These are phyloP conservation scores for Exophiala aquamarina DNA, from an alignment of 2,329 filamentous ascomycete genomes.

Conservation along the genomic window DNA sequence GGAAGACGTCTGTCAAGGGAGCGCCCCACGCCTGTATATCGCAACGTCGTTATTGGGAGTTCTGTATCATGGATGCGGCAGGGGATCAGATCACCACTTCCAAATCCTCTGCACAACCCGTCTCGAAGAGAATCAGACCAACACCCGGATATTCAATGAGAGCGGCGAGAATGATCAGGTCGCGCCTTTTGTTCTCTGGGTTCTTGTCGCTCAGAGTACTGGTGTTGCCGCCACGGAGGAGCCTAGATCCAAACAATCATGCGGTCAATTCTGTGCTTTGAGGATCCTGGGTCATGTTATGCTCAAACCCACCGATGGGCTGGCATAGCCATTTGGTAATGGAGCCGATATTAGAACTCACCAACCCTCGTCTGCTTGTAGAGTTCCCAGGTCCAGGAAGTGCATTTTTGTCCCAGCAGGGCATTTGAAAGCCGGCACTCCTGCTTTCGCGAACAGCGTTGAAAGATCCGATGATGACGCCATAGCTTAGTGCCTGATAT, in stretches of 20 bases:
- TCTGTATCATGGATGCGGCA: not conserved
- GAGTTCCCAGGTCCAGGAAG: conserved; percentile 45
- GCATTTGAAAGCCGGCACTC: conserved; percentile 33
- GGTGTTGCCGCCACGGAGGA: conserved; percentile 43
- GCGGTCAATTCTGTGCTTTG: not conserved
- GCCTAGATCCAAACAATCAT: conserved; percentile 19
- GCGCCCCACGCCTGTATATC: conserved; percentile 37
- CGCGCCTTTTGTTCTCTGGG: conserved; percentile 43
- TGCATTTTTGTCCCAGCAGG: conserved; percentile 50
- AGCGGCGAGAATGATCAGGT: conserved; percentile 42
- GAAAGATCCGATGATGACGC: conserved; percentile 13
- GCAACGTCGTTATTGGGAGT: not conserved
- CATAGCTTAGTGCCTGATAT: not conserved
- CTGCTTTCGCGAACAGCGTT: conserved; percentile 7
- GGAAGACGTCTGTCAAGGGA: conserved; percentile 40
- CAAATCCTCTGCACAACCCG: conserved; percentile 45
- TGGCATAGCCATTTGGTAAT: no score
- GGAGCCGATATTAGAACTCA: conserved; percentile 4
- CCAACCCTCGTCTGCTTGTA: conserved; percentile 50
- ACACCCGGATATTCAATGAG: conserved; percentile 47
- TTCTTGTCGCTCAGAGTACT: conserved; percentile 36
- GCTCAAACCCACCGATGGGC: no score
- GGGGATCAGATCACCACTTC: conserved; percentile 11
- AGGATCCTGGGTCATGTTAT: not conserved
- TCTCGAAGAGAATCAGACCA: conserved; percentile 49